phyloP scores from a whole-genome alignment of 169 alveolate genomes.

The Plasmodium ovale region DNA sequence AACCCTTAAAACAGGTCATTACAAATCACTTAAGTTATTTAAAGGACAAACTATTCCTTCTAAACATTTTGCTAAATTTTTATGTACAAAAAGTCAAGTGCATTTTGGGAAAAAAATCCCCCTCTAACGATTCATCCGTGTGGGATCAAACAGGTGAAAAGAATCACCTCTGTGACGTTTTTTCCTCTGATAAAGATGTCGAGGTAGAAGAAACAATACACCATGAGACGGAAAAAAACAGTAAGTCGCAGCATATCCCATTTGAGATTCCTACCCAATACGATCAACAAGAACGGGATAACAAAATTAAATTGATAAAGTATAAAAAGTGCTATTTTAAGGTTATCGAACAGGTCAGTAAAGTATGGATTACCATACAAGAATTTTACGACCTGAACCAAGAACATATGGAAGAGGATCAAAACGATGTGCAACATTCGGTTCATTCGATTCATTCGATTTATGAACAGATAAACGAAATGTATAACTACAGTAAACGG shows the following conservation, averaged over 20 bases:
- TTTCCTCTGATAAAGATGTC: background rate
- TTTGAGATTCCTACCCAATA: background rate
- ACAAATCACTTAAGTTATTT: constrained; percentile 31
- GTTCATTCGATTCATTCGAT: background rate
- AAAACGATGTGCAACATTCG: background rate
- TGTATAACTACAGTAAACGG: constrained; percentile 36
- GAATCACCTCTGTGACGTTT: too few relatives aligned
- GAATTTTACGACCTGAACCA: constrained; percentile 46
- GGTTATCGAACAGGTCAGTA: constrained; percentile 55
- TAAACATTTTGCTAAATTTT: constrained; percentile 41
- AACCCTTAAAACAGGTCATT: constrained; percentile 23
- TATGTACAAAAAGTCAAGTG: constrained; percentile 10
- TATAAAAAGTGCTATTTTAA: constrained; percentile 58
- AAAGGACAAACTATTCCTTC: constrained; percentile 39
- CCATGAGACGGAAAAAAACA: background rate
- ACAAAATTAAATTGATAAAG: constrained; percentile 12
- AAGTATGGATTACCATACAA: constrained; percentile 54
- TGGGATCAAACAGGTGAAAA: too few relatives aligned
- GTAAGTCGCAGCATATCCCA: background rate
- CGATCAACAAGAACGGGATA: constrained; percentile 3
- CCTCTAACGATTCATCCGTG: background rate
- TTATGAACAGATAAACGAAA: constrained; percentile 28
- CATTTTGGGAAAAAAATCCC: background rate
- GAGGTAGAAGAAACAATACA: background rate
- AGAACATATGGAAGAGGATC: constrained; percentile 33